Base-by-base conservation (phyloP, 768 basidiomycete species). In the Auricularia sp. region DNA sequence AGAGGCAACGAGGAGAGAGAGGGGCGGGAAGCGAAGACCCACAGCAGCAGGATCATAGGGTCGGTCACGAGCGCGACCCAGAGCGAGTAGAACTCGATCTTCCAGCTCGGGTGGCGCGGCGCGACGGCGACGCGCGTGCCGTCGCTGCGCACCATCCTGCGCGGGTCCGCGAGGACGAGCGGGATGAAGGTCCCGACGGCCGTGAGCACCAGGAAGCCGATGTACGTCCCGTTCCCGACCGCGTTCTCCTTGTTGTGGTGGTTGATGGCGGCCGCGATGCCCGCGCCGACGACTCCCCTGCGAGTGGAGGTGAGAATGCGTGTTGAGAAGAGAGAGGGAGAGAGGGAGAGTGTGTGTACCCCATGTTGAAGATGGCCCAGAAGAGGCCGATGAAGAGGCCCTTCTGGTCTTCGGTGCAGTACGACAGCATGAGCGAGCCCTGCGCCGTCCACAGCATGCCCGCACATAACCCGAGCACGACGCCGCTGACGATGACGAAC, bases 311-410 rank as follows among this genome's bases (percentile, higher is more conserved):
- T 86, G 8, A 64, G 53, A 11, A 35, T 23, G 62, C 8, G 43
- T 33, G 67, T 16, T 51, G 36, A 4, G 39, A 51, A 61, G 33
- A 29, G 44, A 29, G 29, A 29, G 59, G 68, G 7, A 68, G 56
- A 62, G 56, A 18, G 23, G 64, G 65, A 16, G 14, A 36, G 29
- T 68, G 60, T 66, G 53, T n/a, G 36, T 12, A 53, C 35, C 90
- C 90, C 23, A 91, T 66, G 69, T 92, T 91, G 77, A 93, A 93
- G 66, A 92, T 88, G 54, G 81, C 76, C 91, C 91, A 93, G 76
- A 92, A 93, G 58, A 90, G 83, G 47, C 81, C 86, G 62, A 93
- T 90, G 74, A 81, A 91, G 36, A 74, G 77, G 16, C 90, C 90
- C 73, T 93, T 93, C 72, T 92, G 83, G 58, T 74, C 70, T 72